These are phyloP conservation scores for Dactylellina sp. DNA, from an alignment of 2,329 filamentous ascomycete genomes.

Conservation along the genomic window DNA sequence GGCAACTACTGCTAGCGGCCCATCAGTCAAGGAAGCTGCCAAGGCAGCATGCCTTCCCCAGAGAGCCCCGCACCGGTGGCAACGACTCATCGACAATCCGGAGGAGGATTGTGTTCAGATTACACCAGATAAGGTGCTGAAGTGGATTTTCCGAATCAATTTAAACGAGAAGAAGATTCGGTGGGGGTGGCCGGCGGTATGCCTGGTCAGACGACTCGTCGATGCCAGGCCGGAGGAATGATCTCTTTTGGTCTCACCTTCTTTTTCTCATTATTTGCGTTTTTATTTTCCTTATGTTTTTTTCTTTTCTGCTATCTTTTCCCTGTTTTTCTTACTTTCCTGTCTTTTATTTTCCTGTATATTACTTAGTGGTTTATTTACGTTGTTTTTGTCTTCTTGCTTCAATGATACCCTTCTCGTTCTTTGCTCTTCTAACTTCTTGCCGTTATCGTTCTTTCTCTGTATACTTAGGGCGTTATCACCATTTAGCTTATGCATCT, in stretches of 20 bases:
- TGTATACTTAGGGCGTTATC: no score
- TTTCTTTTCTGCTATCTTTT: neutral
- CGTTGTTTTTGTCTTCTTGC: no score
- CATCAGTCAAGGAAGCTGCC: neutral
- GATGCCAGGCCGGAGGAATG: neutral
- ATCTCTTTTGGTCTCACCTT: neutral
- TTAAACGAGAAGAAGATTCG: neutral
- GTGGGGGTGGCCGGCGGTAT: neutral
- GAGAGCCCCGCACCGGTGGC: neutral
- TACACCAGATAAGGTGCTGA: neutral
- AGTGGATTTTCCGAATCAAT: constrained; percentile 3
- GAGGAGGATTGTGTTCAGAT: constrained; percentile 1
- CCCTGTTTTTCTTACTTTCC: neutral
- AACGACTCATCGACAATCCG: neutral
- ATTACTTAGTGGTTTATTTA: constrained; percentile 14
- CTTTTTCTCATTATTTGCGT: neutral
- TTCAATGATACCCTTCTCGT: no score
- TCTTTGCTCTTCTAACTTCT: no score
- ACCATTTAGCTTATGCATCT: no score
- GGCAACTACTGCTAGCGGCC: no score
- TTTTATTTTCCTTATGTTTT: no score
- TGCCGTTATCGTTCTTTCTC: no score
- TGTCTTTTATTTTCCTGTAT: no score
- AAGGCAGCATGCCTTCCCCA: neutral
- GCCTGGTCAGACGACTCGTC: neutral